Base-by-base conservation (phyloP, 177 flowering plant genomes). In the Telopea speciosissima region DNA sequence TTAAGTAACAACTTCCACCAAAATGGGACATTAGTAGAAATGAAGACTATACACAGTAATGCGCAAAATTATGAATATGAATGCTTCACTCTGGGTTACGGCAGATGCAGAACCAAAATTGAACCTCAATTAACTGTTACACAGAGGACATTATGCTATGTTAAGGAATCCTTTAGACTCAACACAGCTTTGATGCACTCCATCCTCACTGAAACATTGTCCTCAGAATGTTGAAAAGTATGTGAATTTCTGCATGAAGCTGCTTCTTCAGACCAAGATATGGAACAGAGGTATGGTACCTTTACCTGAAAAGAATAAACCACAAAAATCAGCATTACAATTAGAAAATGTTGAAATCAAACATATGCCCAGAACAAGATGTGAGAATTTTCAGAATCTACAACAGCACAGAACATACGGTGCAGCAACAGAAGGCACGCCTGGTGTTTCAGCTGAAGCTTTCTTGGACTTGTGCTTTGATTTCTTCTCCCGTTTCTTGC, bases 401-500 rank as follows among this genome's bases (percentile, higher is more conserved):
- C 5, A 49, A 49, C 7, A 13, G 19, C 54, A 16, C 19, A 67
- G 24, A 54, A 67, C 33, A 45, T 52, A 67, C 26, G 10, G 19
- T 23, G 62, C 16, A 7, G 60, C 60, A 24, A 13, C 33, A 25
- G 70, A 24, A 8, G 70, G 58, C 42, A 49, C 21, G 21, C 61
- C 62, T 45, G 52, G 69, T 21, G 17, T 22, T 44, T 49, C 33
- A 16, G 59, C 19, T 49, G 54, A 49, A 12, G 54, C 54, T 68
- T 16, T 68, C 21, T 31, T 28, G 17, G 62, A 54, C 70, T 68
- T 68, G 42, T 68, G 70, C 42, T 54, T 68, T 8, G 70, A 68
- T 54, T 28, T 68, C 70, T 68, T 68, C 61, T 68, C 70, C 24
- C 87, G 79, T 78, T 79, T 85, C 79, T 84, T 88, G 61, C 83